These are phyloP conservation scores for Gossypium lobatum DNA, from an alignment of 441 rosid species.

Conservation along the genomic window DNA sequence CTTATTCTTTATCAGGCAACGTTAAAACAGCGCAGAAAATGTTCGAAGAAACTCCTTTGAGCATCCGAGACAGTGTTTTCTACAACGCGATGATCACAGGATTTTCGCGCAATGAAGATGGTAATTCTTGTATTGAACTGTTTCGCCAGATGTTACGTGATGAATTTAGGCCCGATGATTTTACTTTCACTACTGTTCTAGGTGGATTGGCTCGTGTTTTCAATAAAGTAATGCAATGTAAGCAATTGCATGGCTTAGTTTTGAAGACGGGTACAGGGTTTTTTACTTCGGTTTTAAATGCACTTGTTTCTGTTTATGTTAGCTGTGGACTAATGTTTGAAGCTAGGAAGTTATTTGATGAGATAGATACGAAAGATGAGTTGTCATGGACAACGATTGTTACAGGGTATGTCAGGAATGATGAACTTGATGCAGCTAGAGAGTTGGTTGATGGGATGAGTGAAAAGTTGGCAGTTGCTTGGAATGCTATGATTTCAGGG, in stretches of 20 bases:
- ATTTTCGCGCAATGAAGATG: background rate
- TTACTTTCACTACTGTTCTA: background rate
- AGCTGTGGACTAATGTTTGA: background rate
- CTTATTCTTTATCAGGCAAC: background rate
- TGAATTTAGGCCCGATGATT: background rate
- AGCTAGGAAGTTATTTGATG: background rate
- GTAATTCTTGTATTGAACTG: background rate
- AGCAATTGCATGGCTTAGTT: background rate
- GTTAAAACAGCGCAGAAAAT: background rate
- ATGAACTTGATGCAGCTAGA: slow-evolving; percentile 1
- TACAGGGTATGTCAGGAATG: background rate
- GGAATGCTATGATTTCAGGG: slow-evolving; percentile 3
- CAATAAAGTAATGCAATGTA: background rate
- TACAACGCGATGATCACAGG: slow-evolving; percentile 3
- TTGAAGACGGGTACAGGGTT: background rate
- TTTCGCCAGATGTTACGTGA: background rate
- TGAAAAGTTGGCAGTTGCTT: slow-evolving; percentile 6
- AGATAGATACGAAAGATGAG: background rate
- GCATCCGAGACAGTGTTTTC: slow-evolving; percentile 3
- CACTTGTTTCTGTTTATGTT: slow-evolving; percentile 3
- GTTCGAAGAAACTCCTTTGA: slow-evolving; percentile 3
- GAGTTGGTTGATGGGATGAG: slow-evolving; percentile 8
- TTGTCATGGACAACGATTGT: background rate
- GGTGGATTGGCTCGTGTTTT: background rate
- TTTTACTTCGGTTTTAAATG: background rate